These are phyloP conservation scores for Gymnopus androsaceus DNA, from an alignment of 1,284 basidiomycete genomes.

Conservation along the genomic window DNA sequence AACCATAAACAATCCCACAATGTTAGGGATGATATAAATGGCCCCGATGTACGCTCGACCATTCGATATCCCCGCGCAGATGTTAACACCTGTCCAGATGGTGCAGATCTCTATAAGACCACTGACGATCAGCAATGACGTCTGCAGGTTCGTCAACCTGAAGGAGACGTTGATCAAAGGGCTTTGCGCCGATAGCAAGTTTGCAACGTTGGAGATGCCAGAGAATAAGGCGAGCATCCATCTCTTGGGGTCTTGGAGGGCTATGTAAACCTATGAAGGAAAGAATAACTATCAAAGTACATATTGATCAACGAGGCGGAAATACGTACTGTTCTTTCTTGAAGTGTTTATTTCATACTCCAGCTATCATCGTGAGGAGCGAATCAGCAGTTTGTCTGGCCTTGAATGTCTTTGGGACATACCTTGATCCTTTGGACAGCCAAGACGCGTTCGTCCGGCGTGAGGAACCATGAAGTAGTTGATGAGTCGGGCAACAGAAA, in stretches of 20 bases:
- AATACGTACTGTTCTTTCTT: slow-evolving; percentile 61
- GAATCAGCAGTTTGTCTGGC: background rate
- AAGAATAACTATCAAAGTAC: background rate
- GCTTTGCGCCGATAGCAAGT: slow-evolving; percentile 76
- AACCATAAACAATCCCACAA: slow-evolving; percentile 70
- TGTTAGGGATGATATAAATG: slow-evolving; percentile 67
- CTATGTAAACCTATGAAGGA: slow-evolving; percentile 52
- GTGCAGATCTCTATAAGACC: slow-evolving; percentile 71
- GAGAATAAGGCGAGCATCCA: slow-evolving; percentile 61
- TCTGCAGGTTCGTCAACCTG: slow-evolving; percentile 71
- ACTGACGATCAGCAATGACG: slow-evolving; percentile 76
- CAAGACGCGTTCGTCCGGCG: slow-evolving; percentile 62
- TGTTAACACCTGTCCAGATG: slow-evolving; percentile 59
- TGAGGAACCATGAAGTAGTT: slow-evolving; percentile 71
- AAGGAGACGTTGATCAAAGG: slow-evolving; percentile 74
- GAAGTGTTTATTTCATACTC: slow-evolving; percentile 78
- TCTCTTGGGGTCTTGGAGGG: slow-evolving; percentile 67
- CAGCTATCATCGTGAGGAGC: slow-evolving; percentile 39
- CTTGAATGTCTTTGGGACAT: background rate
- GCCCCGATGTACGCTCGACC: slow-evolving; percentile 64
- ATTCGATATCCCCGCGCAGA: slow-evolving; percentile 53
- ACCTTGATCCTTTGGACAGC: slow-evolving; percentile 65
- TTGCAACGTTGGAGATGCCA: slow-evolving; percentile 49
- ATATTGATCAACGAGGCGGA: background rate
- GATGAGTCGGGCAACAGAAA: slow-evolving; percentile 68